Base-by-base conservation (phyloP, 345 rosid species). In the Microcos paniculata region DNA sequence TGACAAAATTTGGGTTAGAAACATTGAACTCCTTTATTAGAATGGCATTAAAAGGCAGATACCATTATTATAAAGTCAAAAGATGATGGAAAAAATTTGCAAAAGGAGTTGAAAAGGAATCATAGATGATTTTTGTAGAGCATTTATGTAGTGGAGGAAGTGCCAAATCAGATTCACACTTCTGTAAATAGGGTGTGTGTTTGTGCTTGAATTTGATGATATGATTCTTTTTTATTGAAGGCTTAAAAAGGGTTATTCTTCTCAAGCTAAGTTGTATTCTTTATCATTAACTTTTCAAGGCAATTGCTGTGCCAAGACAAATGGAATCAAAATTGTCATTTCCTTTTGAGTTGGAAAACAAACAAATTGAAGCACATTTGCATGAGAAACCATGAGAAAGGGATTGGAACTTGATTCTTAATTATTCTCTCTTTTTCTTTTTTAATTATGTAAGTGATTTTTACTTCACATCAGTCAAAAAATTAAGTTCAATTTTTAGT, bases 31-130 rank as follows among this genome's bases (percentile, higher is more conserved):
- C 49, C 51, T 59, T 76, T 35, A 35, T 3, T 35, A 63, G 18
- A 4, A 42, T 78, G 79, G 81, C 38, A 73, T 81, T 53, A 61
- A 72, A 68, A 77, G 63, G 70, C 56, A 71, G 81, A 71, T 81
- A 31, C 74, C 74, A 64, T 56, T 63, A 35, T 35, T 5, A 48
- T 2, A 38, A 56, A 70, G 81, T 78, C 81, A 74, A 70, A 74
- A 81, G 78, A 45, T 63, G 43, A 74, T 63, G 67, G 63, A 43
- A 78, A 56, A 51, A 33, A 7, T 38, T 0, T 16, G n/a, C 38
- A 61, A 46, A 65, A 53, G 48, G 46, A 45, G 28, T 33, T 67
- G 26, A 43, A 33, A 62, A 66, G 66, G 56, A 81, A 74, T 46
- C 66, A 56, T 58, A 28, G 49, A 53, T 77, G 33, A 70, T 73